Percentiles rank a stretch among this genome's conserved stretches.
These are phyloP conservation scores for Kockiozyma suomiensis DNA, from an alignment of 805 yeast genomes.

Conservation along the genomic window DNA sequence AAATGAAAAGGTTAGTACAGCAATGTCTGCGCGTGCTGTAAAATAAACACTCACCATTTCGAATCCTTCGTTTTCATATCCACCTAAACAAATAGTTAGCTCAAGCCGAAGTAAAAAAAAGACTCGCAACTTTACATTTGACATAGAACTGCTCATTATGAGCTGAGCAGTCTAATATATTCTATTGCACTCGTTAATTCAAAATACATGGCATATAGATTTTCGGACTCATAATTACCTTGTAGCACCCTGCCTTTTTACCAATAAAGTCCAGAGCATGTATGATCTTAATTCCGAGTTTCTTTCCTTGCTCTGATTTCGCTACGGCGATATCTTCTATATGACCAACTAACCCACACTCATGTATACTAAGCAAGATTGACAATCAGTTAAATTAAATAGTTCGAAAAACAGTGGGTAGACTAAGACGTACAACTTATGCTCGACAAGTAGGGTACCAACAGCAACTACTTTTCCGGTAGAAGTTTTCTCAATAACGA, in stretches of 20 bases:
- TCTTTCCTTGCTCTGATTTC: slow-evolving; percentile 75
- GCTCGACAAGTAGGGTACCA: slow-evolving; percentile 79
- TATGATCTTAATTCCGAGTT: slow-evolving; percentile 72
- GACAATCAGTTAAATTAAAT: neutral
- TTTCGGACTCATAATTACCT: slow-evolving; percentile 48
- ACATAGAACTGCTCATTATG: slow-evolving; percentile 82
- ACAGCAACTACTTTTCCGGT: slow-evolving; percentile 69
- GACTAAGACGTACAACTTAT: slow-evolving; percentile 48
- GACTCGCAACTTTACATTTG: slow-evolving; percentile 55
- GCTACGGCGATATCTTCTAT: slow-evolving; percentile 92
- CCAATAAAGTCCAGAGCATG: slow-evolving; percentile 63
- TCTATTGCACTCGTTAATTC: slow-evolving; percentile 7
- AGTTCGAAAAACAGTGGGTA: neutral
- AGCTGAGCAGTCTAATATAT: slow-evolving; percentile 82
- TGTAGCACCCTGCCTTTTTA: slow-evolving; percentile 69
- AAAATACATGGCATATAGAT: neutral
- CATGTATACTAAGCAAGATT: slow-evolving; percentile 57
- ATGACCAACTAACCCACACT: slow-evolving; percentile 85
- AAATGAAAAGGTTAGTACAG: too few relatives aligned
- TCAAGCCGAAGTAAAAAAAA: neutral
- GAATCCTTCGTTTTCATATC: slow-evolving; percentile 29
- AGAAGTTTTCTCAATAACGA: slow-evolving; percentile 60
- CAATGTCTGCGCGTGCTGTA: too few relatives aligned
- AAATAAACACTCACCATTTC: slow-evolving; percentile 31
- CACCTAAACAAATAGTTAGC: slow-evolving; percentile 15